Evolutionary conservation across 1,139 yeast genomes (phyloP), one percentile per base, ranked within the genome.

Genomic region (Pneumocystis murina): DNA sequence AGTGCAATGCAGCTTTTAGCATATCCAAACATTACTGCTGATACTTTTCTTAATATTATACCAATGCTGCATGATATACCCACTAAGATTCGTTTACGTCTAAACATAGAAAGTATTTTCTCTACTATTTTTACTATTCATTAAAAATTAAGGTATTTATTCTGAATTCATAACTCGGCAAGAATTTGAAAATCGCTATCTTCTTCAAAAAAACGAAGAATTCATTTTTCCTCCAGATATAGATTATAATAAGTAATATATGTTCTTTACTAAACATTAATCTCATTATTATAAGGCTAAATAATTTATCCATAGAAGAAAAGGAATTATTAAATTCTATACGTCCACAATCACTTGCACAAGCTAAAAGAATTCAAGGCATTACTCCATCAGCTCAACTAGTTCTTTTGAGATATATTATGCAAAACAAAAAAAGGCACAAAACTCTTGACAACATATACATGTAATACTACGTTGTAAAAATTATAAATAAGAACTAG

Each of bases 291-390:
- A 72, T 79, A 10, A 73, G 71, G 1, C 69, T 84, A 61, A 71
- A 70, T 39, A 78, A 81, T 0, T 69, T 92, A 20, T 87, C 96
- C 0, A 79, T 81, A 57, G 98, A 92, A 71, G 94, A 85, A 30
- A 82, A 88, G 64, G 78, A 78, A 43, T 75, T 87, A 30, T 78
- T 92, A 65, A 87, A 89, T 70, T 79, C 81, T 5, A 82, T 89
- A 16, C 86, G 88, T 67, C 98, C 98, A 0, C 82, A 82, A 64
- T 92, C 97, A 0, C 82, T 92, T 62, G 97, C 97, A 0, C 97
- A 92, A 72, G 97, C 97, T 0, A 80, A 96, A 71, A 79, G 97
- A 69, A 86, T 91, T 20, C 95, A 92, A 71, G 97, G 98, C 0
- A 85, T 92, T 0, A 92, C 97, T 0, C 96, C 97, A 1, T 75